These are phyloP conservation scores for Penicillium paneum DNA, from an alignment of 2,329 filamentous ascomycete genomes.

Conservation along the genomic window DNA sequence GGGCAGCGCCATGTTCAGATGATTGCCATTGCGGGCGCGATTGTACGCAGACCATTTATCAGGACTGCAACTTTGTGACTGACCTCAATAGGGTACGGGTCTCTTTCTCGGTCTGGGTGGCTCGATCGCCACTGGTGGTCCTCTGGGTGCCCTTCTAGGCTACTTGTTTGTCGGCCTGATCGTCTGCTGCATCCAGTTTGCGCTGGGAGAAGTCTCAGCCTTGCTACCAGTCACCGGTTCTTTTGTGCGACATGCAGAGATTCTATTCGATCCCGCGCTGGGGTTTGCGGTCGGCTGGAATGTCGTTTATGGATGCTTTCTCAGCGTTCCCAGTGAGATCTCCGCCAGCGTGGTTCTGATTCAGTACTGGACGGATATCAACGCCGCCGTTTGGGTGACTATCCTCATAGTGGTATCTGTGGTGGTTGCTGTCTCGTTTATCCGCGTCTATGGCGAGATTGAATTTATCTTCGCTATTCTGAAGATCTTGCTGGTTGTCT, in stretches of 20 bases:
- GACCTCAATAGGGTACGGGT: conserved; percentile 41
- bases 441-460: conserved; percentile 49
- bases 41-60: conserved; percentile 25
- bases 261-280: conserved; percentile 52
- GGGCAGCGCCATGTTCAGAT: conserved; percentile 46
- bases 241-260: conserved; percentile 51
- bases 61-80: not conserved
- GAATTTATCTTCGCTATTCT: conserved; percentile 53
- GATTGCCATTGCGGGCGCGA: conserved; percentile 47
- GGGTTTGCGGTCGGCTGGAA: conserved; percentile 51
- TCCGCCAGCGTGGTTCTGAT: conserved; percentile 62
- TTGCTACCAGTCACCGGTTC: conserved; percentile 52
- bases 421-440: conserved; percentile 56
- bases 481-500: conserved; percentile 50
- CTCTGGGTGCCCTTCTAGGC: conserved; percentile 51
- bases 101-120: conserved; percentile 53
- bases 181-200: conserved; percentile 51
- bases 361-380: conserved; percentile 55
- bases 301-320: conserved; percentile 51
- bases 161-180: conserved; percentile 50
- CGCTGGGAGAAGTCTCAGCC: conserved; percentile 52
- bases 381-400: conserved; percentile 42
- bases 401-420: conserved; percentile 58
- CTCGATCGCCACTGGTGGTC: conserved; percentile 51
- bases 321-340: conserved; percentile 59